Evolutionary conservation across 805 yeast genomes (phyloP).

Genomic region (Candida boidinii): DNA sequence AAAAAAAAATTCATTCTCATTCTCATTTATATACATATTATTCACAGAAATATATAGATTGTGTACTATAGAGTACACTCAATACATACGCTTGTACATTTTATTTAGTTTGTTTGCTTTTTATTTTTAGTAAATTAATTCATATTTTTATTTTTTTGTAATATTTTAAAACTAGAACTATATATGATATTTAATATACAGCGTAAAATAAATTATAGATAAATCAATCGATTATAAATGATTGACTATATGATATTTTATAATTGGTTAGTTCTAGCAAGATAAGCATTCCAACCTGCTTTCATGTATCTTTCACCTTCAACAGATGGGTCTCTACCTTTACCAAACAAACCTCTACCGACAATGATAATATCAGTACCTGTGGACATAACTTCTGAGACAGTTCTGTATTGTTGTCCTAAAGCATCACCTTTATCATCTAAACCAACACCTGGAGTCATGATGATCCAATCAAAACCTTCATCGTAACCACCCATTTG

Average conservation of each 20-base stretch:
- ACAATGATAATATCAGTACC: constrained; percentile 97
- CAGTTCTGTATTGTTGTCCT: constrained; percentile 96
- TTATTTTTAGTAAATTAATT: too few species aligned
- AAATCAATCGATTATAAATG: neutral
- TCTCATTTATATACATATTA: too few species aligned
- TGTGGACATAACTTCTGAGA: constrained; percentile 67
- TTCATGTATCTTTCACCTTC: constrained; percentile 84
- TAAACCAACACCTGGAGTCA: constrained; percentile 98
- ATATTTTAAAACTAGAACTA: too few species aligned
- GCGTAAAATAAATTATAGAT: too few species aligned
- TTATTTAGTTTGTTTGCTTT: too few species aligned
- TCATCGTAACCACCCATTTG: constrained; percentile 77
- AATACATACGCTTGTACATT: too few species aligned
- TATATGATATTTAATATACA: too few species aligned
- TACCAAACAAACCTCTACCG: constrained; percentile 95
- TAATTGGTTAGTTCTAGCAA: constrained; percentile 26
- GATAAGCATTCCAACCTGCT: constrained; percentile 95
- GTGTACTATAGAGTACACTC: too few species aligned
- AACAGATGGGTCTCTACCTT: constrained; percentile 82
- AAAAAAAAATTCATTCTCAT: too few species aligned
- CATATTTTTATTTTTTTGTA: too few species aligned
- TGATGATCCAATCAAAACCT: constrained; percentile 89
- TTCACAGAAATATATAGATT: too few species aligned
- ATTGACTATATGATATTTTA: constrained; percentile 3
- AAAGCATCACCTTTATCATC: constrained; percentile 94